phyloP scores from a whole-genome alignment of 1,139 yeast species.

The Taphrina flavorubra region DNA sequence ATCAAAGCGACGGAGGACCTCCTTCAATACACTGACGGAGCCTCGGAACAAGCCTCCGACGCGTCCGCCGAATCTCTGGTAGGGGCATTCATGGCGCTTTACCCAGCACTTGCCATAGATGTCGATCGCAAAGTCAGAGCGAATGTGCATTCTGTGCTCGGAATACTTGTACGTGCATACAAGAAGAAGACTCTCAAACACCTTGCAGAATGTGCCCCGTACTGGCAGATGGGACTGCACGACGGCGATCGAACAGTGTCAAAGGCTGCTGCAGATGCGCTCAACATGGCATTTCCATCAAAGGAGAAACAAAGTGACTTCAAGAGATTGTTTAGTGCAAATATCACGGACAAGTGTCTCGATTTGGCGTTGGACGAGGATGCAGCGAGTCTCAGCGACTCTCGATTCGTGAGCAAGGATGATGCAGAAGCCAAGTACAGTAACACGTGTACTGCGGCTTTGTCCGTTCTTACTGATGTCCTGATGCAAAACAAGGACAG shows the following conservation, averaged over 20 bases:
- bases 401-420: slow-evolving; percentile 39
- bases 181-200: slow-evolving; percentile 15
- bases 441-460: slow-evolving; percentile 14
- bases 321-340: slow-evolving; percentile 7
- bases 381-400: slow-evolving; percentile 40
- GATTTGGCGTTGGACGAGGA: slow-evolving; percentile 18
- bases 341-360: slow-evolving; percentile 4
- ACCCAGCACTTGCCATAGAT: slow-evolving; percentile 35
- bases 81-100: slow-evolving; percentile 17
- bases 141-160: slow-evolving; percentile 27
- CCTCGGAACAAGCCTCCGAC: background rate
- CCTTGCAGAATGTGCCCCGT: slow-evolving; percentile 13
- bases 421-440: slow-evolving; percentile 42
- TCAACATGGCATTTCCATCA: slow-evolving; percentile 24
- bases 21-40: slow-evolving; percentile 52
- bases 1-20: slow-evolving; percentile 77
- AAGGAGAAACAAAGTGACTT: slow-evolving; percentile 20
- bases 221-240: slow-evolving; percentile 27
- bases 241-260: slow-evolving; percentile 39
- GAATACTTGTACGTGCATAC: slow-evolving; percentile 10
- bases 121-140: slow-evolving; percentile 36
- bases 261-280: slow-evolving; percentile 31
- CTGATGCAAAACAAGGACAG: background rate
- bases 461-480: slow-evolving; percentile 13
- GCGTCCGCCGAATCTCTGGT: slow-evolving; percentile 6